These are phyloP conservation scores for Cyclospora cayetanensis DNA, from an alignment of 169 alveolate genomes.

Conservation along the genomic window DNA sequence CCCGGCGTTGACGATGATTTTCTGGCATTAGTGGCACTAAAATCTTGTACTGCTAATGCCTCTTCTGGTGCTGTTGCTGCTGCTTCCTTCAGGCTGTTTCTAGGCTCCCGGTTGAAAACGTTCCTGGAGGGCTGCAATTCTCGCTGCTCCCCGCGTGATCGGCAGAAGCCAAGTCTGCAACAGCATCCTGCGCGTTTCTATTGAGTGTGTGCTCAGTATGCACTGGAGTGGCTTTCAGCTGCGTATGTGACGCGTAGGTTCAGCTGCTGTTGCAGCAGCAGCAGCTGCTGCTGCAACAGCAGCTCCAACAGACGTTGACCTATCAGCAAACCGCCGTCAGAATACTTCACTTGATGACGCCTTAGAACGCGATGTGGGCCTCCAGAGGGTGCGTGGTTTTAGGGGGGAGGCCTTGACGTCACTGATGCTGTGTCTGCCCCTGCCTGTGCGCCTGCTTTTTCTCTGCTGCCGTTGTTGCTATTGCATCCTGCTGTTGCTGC, in stretches of 20 bases:
- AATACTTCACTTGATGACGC: too few relatives aligned
- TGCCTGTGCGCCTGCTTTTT: too few relatives aligned
- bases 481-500: too few relatives aligned
- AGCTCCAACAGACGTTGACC: too few relatives aligned
- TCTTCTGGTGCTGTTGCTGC: neutral
- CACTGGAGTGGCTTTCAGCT: neutral
- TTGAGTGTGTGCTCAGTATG: neutral
- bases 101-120: too few relatives aligned
- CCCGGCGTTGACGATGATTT: constrained; percentile 16
- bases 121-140: neutral
- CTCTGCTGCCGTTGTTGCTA: too few relatives aligned
- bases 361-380: too few relatives aligned
- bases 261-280: neutral
- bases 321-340: too few relatives aligned
- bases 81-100: too few relatives aligned
- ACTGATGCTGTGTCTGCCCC: too few relatives aligned
- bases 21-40: constrained; percentile 2
- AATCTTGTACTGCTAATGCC: neutral
- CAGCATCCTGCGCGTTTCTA: neutral
- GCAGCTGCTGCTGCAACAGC: neutral
- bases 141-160: constrained; percentile 21
- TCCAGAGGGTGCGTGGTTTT: too few relatives aligned
- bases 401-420: too few relatives aligned
- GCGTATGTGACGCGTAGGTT: neutral
- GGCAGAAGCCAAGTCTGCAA: neutral